Percentiles rank a stretch among this genome's conserved stretches.
Evolutionary conservation across 2,329 filamentous ascomycete species (phyloP).

Genomic region (Achaetomium macrosporum): DNA sequence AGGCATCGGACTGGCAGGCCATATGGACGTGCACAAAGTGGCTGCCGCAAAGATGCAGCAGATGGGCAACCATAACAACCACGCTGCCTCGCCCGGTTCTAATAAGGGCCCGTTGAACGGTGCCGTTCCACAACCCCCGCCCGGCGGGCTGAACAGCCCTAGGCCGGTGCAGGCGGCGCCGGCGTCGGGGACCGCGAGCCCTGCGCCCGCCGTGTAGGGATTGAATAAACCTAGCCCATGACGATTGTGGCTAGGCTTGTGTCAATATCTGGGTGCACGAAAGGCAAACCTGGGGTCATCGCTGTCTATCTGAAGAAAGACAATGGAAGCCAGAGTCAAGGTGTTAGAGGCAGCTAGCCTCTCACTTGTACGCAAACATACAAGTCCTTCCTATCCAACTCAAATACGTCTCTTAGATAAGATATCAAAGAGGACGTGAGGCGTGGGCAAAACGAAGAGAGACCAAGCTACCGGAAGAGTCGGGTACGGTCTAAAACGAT

Average conservation of each 20-base stretch:
- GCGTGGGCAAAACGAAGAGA: too few relatives aligned
- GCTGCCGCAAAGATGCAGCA: constrained; percentile 35
- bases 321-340: too few relatives aligned
- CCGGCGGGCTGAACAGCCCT: neutral
- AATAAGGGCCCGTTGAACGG: constrained; percentile 16
- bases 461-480: too few relatives aligned
- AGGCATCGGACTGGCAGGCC: constrained; percentile 34
- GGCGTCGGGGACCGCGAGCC: constrained; percentile 1
- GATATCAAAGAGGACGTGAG: too few relatives aligned
- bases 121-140: neutral
- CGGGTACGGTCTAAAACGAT: too few relatives aligned
- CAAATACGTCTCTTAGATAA: too few relatives aligned
- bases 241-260: neutral
- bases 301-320: too few relatives aligned
- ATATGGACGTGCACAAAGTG: constrained; percentile 32
- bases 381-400: too few relatives aligned
- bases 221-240: neutral
- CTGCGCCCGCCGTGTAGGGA: constrained; percentile 1
- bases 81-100: neutral
- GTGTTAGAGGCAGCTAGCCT: too few relatives aligned
- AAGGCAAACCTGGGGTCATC: too few relatives aligned
- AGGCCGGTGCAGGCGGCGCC: neutral
- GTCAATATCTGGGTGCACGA: neutral
- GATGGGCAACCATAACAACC: constrained; percentile 11
- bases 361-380: too few relatives aligned